phyloP scores from a whole-genome alignment of 2,329 filamentous ascomycete genomes.

The Fusarium begoniae region DNA sequence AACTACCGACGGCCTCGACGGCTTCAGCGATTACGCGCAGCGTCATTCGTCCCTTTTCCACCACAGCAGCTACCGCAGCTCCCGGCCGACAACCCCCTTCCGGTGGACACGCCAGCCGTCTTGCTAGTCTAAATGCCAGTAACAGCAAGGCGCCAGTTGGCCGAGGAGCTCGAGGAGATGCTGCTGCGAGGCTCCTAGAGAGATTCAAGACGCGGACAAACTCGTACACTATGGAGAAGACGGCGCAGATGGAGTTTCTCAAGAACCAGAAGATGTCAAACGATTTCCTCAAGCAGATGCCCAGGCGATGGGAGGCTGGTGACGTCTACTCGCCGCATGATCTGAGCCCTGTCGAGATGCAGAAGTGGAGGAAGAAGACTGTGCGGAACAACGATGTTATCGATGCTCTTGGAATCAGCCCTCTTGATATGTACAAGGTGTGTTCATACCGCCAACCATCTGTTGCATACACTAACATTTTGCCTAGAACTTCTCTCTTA shows the following conservation, averaged over 20 bases:
- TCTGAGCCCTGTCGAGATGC: slow-evolving; percentile 78
- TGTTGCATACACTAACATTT: neutral
- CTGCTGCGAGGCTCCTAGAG: slow-evolving; percentile 43
- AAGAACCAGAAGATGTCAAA: slow-evolving; percentile 53
- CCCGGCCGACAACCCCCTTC: slow-evolving; percentile 23
- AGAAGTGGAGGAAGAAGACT: slow-evolving; percentile 75
- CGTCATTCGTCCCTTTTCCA: slow-evolving; percentile 44
- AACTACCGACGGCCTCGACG: slow-evolving; percentile 45
- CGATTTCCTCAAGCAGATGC: slow-evolving; percentile 70
- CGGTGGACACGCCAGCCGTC: slow-evolving; percentile 26
- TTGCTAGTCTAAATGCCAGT: slow-evolving; percentile 38
- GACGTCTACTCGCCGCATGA: slow-evolving; percentile 94
- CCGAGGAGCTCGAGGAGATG: slow-evolving; percentile 36
- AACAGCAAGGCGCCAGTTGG: neutral
- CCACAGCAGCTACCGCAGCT: slow-evolving; percentile 40
- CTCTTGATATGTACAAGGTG: slow-evolving; percentile 88
- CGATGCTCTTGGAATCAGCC: slow-evolving; percentile 81
- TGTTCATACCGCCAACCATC: neutral
- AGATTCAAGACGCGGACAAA: slow-evolving; percentile 38
- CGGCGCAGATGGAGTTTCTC: slow-evolving; percentile 50
- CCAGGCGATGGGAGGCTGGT: slow-evolving; percentile 77
- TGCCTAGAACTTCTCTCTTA: slow-evolving; percentile 85
- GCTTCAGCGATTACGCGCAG: slow-evolving; percentile 29
- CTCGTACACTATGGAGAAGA: slow-evolving; percentile 40
- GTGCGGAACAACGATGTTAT: slow-evolving; percentile 76